phyloP scores from a whole-genome alignment of 306 rosid genomes.

The Quercus bicolor region DNA sequence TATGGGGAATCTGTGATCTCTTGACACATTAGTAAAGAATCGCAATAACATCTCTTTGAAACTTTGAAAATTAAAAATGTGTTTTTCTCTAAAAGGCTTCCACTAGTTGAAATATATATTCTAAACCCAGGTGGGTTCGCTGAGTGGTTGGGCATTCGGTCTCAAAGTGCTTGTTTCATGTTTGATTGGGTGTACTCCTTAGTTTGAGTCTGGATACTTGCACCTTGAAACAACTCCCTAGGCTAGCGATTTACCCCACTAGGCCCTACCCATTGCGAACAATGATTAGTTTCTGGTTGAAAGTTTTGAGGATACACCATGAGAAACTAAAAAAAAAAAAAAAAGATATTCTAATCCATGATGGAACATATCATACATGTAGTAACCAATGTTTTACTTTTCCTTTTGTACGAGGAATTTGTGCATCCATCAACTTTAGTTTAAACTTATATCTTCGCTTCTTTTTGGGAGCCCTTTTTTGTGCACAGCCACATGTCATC shows the following conservation, averaged over 20 bases:
- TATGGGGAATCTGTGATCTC: no score
- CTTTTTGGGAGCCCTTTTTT: no score
- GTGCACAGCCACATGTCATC: no score
- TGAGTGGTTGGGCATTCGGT: accelerated
- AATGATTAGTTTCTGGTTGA: no score
- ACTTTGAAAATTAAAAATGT: background rate
- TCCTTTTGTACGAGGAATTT: no score
- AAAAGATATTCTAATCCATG: background rate
- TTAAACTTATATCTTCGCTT: background rate
- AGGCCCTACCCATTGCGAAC: accelerated
- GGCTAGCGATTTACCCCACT: no score
- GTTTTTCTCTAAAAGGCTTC: background rate
- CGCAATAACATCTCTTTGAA: background rate
- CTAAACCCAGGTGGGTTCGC: no score
- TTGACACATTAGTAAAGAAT: background rate
- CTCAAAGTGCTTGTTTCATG: accelerated
- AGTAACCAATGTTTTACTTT: background rate
- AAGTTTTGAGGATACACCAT: accelerated
- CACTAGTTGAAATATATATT: background rate
- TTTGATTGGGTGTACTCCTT: no score
- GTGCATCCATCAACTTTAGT: background rate
- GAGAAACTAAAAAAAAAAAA: no score
- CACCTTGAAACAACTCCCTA: no score
- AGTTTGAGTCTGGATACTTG: no score
- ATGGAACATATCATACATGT: background rate